Conservation (phyloP, 345 rosid species). For the Raphanus raphanistrum region DNA sequence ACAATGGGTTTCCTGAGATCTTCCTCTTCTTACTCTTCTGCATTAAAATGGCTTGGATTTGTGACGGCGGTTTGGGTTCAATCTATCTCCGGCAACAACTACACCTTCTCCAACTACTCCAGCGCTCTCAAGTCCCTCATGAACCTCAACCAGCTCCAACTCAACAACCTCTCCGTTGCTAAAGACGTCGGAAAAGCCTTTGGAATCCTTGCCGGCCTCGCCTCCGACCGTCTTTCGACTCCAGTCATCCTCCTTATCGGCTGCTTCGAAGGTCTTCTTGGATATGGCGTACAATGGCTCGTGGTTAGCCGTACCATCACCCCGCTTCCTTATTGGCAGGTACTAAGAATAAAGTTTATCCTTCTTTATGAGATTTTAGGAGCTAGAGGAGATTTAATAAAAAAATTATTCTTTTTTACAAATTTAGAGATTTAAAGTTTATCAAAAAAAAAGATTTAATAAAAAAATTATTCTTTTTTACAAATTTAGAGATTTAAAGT, state of each 20-base stretch:
- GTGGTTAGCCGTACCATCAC: slow-evolving; percentile 68
- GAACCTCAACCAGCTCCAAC: slow-evolving; percentile 79
- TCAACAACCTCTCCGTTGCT: slow-evolving; percentile 80
- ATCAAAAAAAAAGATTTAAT: too few relatives aligned
- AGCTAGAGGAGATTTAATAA: too few relatives aligned
- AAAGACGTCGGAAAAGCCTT: slow-evolving; percentile 96
- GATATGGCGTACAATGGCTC: slow-evolving; percentile 94
- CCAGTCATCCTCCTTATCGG: slow-evolving; percentile 42
- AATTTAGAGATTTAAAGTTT: too few relatives aligned
- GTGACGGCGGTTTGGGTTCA: slow-evolving; percentile 97
- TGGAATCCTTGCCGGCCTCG: slow-evolving; percentile 87
- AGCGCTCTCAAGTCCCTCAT: slow-evolving; percentile 43
- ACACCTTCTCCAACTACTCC: slow-evolving; percentile 91
- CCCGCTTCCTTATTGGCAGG: slow-evolving; percentile 93
- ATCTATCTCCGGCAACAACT: slow-evolving; percentile 88
- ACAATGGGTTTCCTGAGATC: slow-evolving; percentile 31
- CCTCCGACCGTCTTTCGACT: slow-evolving; percentile 78
- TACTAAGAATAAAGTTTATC: slow-evolving; percentile 1
- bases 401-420: too few relatives aligned
- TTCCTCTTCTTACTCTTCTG: slow-evolving; percentile 16
- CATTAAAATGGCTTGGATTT: slow-evolving; percentile 90
- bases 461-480: too few relatives aligned
- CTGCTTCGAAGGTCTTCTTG: slow-evolving; percentile 78
- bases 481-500: too few relatives aligned
- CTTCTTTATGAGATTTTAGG: background rate